Conservation (phyloP, 2,329 filamentous ascomycete species). For the Fusarium paranaense region DNA sequence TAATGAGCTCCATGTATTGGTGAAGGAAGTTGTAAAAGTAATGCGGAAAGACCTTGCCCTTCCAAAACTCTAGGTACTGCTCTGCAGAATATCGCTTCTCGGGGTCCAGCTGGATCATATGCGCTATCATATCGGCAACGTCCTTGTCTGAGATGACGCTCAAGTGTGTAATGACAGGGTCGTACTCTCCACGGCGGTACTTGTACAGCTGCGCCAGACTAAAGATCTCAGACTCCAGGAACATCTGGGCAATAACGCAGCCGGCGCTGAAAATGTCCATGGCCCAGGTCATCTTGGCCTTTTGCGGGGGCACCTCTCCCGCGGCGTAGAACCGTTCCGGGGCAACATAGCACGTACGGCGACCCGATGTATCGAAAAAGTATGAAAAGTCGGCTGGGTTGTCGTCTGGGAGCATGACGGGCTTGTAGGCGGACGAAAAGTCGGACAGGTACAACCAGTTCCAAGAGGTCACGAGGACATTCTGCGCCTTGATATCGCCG, state of each 20-base stretch:
- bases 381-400: conserved; percentile 98
- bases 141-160: conserved; percentile 89
- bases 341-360: conserved; percentile 93
- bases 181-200: conserved; percentile 92
- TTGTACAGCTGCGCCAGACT: conserved; percentile 96
- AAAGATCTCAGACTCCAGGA: conserved; percentile 96
- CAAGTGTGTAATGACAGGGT: conserved; percentile 83
- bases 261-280: conserved; percentile 99
- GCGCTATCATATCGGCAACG: conserved; percentile 87
- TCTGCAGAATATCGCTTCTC: conserved; percentile 93
- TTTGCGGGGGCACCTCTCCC: conserved; percentile 72
- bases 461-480: conserved; percentile 97
- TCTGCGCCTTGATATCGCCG: conserved; percentile 98
- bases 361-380: conserved; percentile 93
- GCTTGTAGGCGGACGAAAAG: conserved; percentile 96
- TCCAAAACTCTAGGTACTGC: conserved; percentile 93
- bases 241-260: conserved; percentile 96
- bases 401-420: conserved; percentile 91
- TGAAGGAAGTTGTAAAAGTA: conserved; percentile 99
- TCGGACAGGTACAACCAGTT: conserved; percentile 99
- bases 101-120: conserved; percentile 97
- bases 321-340: conserved; percentile 89
- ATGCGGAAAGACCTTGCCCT: conserved; percentile 89
- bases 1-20: conserved; percentile 96
- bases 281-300: conserved; percentile 79